Evolutionary conservation across 2,329 filamentous ascomycete genomes (phyloP).

Genomic region (Penicillium sp.): DNA sequence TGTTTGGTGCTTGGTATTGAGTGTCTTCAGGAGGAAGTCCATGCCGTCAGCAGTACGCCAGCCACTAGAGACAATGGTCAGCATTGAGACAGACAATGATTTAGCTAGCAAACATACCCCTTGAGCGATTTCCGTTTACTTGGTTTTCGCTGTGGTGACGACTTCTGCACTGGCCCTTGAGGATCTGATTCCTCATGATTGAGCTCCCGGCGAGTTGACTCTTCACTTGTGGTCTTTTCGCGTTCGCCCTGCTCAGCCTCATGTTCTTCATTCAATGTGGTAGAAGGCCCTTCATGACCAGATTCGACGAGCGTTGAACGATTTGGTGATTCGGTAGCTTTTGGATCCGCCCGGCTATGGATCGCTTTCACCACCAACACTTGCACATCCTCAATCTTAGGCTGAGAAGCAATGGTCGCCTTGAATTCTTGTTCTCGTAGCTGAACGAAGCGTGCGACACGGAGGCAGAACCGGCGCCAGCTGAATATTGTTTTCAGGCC

Average conservation of each 20-base stretch:
- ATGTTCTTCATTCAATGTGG: background rate
- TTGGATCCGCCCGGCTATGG: background rate
- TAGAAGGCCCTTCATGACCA: background rate
- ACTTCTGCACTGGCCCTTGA: background rate
- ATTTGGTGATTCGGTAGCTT: background rate
- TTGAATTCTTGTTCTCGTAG: slow-evolving; percentile 49
- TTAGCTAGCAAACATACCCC: background rate
- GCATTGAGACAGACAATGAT: background rate
- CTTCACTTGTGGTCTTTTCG: background rate
- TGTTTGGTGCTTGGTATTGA: background rate
- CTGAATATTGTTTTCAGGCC: slow-evolving; percentile 49
- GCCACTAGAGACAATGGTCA: background rate
- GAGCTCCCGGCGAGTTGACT: background rate
- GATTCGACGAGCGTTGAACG: background rate
- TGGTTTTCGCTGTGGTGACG: background rate
- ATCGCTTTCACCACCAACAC: background rate
- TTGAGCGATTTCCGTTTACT: background rate
- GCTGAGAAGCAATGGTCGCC: slow-evolving; percentile 42
- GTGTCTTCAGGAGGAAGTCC: background rate
- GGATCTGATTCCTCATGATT: background rate
- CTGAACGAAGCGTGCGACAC: slow-evolving; percentile 51
- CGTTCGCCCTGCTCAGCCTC: background rate
- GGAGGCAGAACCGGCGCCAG: slow-evolving; percentile 52
- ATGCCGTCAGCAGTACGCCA: background rate
- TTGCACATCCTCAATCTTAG: slow-evolving; percentile 41